Conservation (phyloP, 768 basidiomycete species). For the Dioszegia hungarica region DNA sequence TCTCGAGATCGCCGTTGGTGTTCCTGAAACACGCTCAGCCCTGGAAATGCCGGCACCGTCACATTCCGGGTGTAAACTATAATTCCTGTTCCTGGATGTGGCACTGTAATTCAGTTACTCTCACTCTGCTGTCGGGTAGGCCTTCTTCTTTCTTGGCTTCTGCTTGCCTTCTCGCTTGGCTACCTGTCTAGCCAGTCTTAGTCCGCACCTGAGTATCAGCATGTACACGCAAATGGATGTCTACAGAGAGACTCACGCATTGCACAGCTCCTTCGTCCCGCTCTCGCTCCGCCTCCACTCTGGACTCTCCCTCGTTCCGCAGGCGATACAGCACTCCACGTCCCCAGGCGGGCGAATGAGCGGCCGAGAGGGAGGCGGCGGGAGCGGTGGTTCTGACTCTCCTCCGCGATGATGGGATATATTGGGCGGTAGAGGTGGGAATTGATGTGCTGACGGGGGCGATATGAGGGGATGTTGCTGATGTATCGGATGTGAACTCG, state of each 20-base stretch:
- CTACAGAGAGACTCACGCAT: slow-evolving; percentile 43
- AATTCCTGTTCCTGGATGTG: neutral
- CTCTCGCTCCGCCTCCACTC: slow-evolving; percentile 46
- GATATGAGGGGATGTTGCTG: too few relatives aligned
- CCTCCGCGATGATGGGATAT: neutral
- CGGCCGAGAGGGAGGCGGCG: slow-evolving; percentile 14
- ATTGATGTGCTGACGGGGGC: neutral
- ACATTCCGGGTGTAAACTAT: neutral
- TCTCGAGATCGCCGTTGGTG: too few relatives aligned
- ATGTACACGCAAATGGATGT: neutral
- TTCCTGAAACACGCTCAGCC: too few relatives aligned
- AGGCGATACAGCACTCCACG: slow-evolving; percentile 39
- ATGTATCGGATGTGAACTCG: too few relatives aligned
- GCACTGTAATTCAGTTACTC: neutral
- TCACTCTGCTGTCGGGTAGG: neutral
- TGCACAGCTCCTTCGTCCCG: slow-evolving; percentile 47
- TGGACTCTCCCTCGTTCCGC: slow-evolving; percentile 39
- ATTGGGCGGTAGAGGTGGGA: neutral
- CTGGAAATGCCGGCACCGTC: too few relatives aligned
- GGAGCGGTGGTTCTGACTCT: neutral
- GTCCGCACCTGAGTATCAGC: slow-evolving; percentile 34
- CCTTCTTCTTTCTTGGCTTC: slow-evolving; percentile 45
- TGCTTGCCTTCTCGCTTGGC: slow-evolving; percentile 47
- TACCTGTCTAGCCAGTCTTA: slow-evolving; percentile 41
- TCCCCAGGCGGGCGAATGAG: slow-evolving; percentile 43